Base-by-base conservation (phyloP, 176 grass and related monocot genomes). In the Avena atlantica region DNA sequence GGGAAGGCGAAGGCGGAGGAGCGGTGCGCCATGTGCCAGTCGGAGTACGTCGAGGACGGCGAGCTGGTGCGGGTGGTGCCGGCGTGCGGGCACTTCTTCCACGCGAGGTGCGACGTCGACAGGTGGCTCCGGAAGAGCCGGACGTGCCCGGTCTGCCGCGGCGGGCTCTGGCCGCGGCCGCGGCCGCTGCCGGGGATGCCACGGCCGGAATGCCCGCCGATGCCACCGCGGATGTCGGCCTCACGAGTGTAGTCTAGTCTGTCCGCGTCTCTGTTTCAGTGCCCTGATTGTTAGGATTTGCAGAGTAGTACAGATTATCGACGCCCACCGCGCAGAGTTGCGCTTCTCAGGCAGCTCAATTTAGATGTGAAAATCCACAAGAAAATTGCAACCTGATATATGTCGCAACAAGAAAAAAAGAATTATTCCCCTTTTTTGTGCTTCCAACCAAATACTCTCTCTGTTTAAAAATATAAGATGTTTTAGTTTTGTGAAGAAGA, bases 1-100 rank as follows among this genome's bases (percentile, higher is more conserved):
- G 6, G 71, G n/a, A 75, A 84, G 58, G 52, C 1, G 13, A 9
- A 52, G 8, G 37, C 12, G 70, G 23, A 6, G 11, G 58, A 50
- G 11, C 25, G 14, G 5, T 89, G 72, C 88, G 85, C 73, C 47
- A 37, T 89, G 47, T 86, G 89, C 78, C 71, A 9, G 84, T 67
- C 81, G 51, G 70, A 81, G 55, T 78, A 83, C 72, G 66, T 40
- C 42, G 1, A 12, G 49, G 48, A 6, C 37, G 76, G 19, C 19
- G 76, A 74, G 79, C 77, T 88, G 20, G 69, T 91, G 71, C 86
- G 89, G 74, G 61, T 84, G 65, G 64, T 93, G 83, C 83, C 59
- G 72, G 82, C 70, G 34, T 94, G 92, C 66, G 75, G 92, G 12
- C 87, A 94, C 80, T 86, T 94, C 72, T 91, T 84, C 79, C 89